Conservation (phyloP, 345 rosid genomes). For the Citrus trifoliata region DNA sequence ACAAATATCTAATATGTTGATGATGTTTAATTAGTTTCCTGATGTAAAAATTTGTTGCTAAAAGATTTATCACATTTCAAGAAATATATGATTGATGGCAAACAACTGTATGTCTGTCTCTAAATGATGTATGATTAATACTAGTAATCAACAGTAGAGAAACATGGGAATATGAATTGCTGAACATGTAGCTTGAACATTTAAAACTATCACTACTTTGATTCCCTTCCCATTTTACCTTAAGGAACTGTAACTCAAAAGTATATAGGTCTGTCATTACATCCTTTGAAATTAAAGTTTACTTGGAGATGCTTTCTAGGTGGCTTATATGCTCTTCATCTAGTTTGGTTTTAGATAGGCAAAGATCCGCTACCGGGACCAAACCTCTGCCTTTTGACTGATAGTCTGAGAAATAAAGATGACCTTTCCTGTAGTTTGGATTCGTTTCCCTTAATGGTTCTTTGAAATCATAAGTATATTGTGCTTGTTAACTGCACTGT, state of each 20-base stretch:
- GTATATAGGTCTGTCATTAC: not conserved
- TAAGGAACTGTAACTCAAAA: not conserved
- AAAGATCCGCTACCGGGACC: not conserved
- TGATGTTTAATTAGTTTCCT: slow-evolving; percentile 18
- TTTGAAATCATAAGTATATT: not conserved
- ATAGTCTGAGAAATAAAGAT: not conserved
- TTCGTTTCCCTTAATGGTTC: not conserved
- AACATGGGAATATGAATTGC: not conserved
- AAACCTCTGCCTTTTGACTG: not conserved
- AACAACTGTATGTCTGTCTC: not conserved
- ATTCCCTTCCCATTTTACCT: not conserved
- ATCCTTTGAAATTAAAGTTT: not conserved
- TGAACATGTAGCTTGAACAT: not conserved
- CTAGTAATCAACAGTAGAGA: not conserved
- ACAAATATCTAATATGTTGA: slow-evolving; percentile 15
- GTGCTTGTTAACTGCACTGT: not conserved
- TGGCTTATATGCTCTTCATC: not conserved
- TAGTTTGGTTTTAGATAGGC: not conserved
- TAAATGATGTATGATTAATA: not conserved
- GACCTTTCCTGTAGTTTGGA: not conserved
- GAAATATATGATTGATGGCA: not conserved
- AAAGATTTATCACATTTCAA: not conserved
- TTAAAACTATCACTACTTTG: not conserved
- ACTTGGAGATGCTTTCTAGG: not conserved
- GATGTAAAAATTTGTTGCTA: slow-evolving; percentile 10